Evolutionary conservation across 2,329 filamentous ascomycete species (phyloP).

Genomic region (Bipolaris oryzae): DNA sequence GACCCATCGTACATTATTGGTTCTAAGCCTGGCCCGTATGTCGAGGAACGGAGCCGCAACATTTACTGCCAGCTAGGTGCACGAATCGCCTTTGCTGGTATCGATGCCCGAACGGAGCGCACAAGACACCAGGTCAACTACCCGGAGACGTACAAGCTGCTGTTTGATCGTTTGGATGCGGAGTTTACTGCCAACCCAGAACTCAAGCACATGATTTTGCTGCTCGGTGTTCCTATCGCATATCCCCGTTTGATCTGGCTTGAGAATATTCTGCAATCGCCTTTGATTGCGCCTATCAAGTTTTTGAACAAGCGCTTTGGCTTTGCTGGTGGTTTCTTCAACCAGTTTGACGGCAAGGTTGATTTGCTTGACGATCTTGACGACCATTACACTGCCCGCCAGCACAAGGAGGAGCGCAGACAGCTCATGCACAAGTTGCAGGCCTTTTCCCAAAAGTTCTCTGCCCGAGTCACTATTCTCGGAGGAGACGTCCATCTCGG

Average conservation of each 20-base stretch:
- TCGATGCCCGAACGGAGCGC: constrained; percentile 70
- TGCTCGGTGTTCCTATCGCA: constrained; percentile 74
- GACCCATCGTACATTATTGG: constrained; percentile 82
- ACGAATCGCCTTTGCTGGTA: constrained; percentile 67
- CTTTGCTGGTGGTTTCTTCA: constrained; percentile 83
- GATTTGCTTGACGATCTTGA: constrained; percentile 70
- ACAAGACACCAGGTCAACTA: constrained; percentile 96
- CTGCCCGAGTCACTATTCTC: constrained; percentile 65
- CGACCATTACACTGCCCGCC: constrained; percentile 82
- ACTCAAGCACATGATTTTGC: constrained; percentile 67
- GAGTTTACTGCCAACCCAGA: constrained; percentile 61
- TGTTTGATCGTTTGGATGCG: constrained; percentile 61
- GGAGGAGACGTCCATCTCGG: constrained; percentile 69
- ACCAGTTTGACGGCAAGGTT: constrained; percentile 83
- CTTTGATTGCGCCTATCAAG: constrained; percentile 85
- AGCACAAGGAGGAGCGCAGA: constrained; percentile 88
- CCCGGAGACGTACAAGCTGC: constrained; percentile 64
- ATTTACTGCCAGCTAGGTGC: constrained; percentile 69
- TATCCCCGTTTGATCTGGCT: constrained; percentile 86
- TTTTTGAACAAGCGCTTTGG: constrained; percentile 91
- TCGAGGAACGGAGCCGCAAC: constrained; percentile 65
- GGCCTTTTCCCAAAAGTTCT: constrained; percentile 60
- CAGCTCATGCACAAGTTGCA: constrained; percentile 71
- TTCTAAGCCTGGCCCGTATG: constrained; percentile 70
- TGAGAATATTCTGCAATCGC: constrained; percentile 87